Conservation (phyloP, 2,329 filamentous ascomycete species). For the Remersonia thermophila region DNA sequence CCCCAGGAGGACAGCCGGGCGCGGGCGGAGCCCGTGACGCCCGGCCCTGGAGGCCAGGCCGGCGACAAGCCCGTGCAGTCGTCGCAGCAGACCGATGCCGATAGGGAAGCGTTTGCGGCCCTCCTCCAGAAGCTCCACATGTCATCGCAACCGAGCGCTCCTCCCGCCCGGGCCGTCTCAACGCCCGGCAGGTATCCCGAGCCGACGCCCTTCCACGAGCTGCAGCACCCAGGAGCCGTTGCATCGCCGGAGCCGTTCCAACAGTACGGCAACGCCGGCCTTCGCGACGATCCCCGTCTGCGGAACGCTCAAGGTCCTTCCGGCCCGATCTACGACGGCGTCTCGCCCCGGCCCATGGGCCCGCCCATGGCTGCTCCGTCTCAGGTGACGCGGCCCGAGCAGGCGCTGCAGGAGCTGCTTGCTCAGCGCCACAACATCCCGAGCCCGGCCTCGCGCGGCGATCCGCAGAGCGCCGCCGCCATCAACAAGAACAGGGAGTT, state of each 20-base stretch:
- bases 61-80: constrained; percentile 17
- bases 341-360: constrained; percentile 34
- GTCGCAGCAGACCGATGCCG: constrained; percentile 39
- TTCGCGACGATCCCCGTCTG: constrained; percentile 31
- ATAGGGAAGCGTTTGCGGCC: constrained; percentile 76
- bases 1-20: constrained; percentile 41
- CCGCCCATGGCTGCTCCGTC: constrained; percentile 33
- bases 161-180: constrained; percentile 4
- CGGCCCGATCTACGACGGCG: constrained; percentile 37
- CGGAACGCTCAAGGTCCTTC: constrained; percentile 23
- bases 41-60: constrained; percentile 21
- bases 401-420: constrained; percentile 49
- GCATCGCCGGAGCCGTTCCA: constrained; percentile 38
- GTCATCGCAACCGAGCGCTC: constrained; percentile 25
- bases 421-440: constrained; percentile 44
- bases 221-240: constrained; percentile 27
- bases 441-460: constrained; percentile 35
- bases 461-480: constrained; percentile 29
- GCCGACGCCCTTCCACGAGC: constrained; percentile 12
- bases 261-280: constrained; percentile 32
- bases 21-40: constrained; percentile 37
- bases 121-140: constrained; percentile 68
- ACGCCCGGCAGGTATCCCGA: constrained; percentile 15
- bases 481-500: constrained; percentile 65
- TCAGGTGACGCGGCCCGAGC: constrained; percentile 39